Percentiles rank a stretch among this genome's conserved stretches.
These are phyloP conservation scores for Allodekkera sacchari DNA, from an alignment of 805 yeast species.

Conservation along the genomic window DNA sequence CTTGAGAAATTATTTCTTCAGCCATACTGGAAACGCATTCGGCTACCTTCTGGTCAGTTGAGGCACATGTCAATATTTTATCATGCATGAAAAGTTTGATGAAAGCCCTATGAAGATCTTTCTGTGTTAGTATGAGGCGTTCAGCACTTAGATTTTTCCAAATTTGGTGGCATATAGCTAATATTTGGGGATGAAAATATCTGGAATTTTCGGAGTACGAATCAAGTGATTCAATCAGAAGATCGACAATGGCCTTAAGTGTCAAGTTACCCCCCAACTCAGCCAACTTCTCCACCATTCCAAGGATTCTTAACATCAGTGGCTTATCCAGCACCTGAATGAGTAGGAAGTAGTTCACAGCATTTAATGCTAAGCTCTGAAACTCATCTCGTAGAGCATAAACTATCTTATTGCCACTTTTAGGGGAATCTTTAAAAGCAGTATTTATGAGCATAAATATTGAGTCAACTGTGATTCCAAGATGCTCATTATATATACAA, in stretches of 20 bases:
- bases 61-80: constrained; percentile 30
- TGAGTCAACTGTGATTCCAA: constrained; percentile 11
- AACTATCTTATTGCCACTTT: no score
- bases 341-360: no score
- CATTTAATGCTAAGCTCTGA: no score
- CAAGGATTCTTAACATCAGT: no score
- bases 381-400: no score
- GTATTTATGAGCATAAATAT: constrained; percentile 15
- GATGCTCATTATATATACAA: constrained; percentile 18
- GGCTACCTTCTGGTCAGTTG: constrained; percentile 20
- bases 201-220: constrained; percentile 7
- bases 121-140: constrained; percentile 57
- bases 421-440: constrained; percentile 14
- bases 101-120: constrained; percentile 48
- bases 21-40: constrained; percentile 28
- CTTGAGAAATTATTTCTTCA: constrained; percentile 34
- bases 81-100: constrained; percentile 43
- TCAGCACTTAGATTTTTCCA: constrained; percentile 55
- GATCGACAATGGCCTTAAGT: constrained; percentile 9
- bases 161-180: constrained; percentile 31
- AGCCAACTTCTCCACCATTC: no score
- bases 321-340: no score
- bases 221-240: constrained; percentile 8
- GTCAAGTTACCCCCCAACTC: no score
- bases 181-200: constrained; percentile 14